These are phyloP conservation scores for Colletotrichum truncatum DNA, from an alignment of 2,329 filamentous ascomycete species.

Conservation along the genomic window DNA sequence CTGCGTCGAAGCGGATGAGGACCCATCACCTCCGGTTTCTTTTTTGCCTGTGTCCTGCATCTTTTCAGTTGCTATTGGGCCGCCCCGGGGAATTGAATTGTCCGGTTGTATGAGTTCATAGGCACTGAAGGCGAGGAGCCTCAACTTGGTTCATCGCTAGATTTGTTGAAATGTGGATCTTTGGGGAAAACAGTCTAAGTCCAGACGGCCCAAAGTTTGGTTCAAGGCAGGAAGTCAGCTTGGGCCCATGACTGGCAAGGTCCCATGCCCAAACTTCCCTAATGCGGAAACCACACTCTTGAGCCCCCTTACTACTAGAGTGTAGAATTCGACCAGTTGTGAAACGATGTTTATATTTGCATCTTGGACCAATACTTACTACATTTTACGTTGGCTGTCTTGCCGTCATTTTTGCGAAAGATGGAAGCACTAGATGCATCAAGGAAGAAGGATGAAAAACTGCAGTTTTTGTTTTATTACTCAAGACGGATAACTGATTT, in stretches of 20 bases:
- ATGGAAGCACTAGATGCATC: too few relatives aligned
- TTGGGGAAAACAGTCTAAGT: not conserved
- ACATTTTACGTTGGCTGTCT: too few relatives aligned
- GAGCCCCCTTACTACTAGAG: too few relatives aligned
- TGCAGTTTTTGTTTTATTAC: too few relatives aligned
- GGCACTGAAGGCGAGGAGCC: not conserved
- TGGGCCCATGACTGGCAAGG: not conserved
- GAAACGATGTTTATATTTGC: too few relatives aligned
- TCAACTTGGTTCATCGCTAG: not conserved
- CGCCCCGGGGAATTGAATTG: not conserved
- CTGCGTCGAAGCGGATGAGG: not conserved
- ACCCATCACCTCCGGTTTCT: not conserved
- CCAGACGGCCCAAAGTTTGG: not conserved
- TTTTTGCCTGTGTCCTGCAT: slow-evolving; percentile 1
- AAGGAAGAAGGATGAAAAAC: too few relatives aligned
- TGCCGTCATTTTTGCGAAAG: too few relatives aligned
- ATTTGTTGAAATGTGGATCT: not conserved
- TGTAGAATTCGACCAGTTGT: too few relatives aligned
- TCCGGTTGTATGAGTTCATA: not conserved
- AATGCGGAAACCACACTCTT: too few relatives aligned
- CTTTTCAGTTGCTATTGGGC: too few relatives aligned
- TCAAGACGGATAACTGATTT: too few relatives aligned
- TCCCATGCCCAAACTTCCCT: not conserved
- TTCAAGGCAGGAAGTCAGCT: not conserved
- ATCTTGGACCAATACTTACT: too few relatives aligned